Evolutionary conservation across 805 yeast genomes (phyloP).

Genomic region (Nakazawaea anatomiae): DNA sequence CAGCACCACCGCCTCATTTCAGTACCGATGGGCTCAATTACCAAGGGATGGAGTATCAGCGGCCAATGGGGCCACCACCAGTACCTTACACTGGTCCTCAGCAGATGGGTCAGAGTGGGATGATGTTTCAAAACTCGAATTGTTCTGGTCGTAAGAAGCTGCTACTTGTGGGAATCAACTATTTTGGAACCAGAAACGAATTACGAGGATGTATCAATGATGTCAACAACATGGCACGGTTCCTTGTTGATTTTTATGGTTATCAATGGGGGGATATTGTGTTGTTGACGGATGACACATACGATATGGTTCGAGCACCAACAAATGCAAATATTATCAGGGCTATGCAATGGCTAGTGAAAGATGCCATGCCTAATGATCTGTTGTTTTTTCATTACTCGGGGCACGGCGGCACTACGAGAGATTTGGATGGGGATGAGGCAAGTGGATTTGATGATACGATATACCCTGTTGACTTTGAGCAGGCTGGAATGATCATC

Average conservation of each 20-base stretch:
- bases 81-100: slow-evolving; percentile 4
- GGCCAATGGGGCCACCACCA: slow-evolving; percentile 1
- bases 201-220: slow-evolving; percentile 81
- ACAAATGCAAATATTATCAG: slow-evolving; percentile 62
- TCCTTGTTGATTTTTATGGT: slow-evolving; percentile 33
- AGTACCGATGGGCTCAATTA: slow-evolving; percentile 2
- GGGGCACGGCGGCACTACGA: slow-evolving; percentile 79
- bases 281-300: slow-evolving; percentile 51
- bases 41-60: slow-evolving; percentile 3
- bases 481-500: slow-evolving; percentile 57
- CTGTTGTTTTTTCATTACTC: slow-evolving; percentile 78
- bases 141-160: slow-evolving; percentile 75
- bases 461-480: slow-evolving; percentile 39
- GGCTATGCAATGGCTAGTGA: slow-evolving; percentile 80
- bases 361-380: slow-evolving; percentile 70
- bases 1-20: slow-evolving; percentile 6
- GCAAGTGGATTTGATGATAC: slow-evolving; percentile 30
- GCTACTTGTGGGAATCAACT: slow-evolving; percentile 71
- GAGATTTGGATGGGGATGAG: slow-evolving; percentile 42
- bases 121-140: slow-evolving; percentile 28
- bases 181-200: slow-evolving; percentile 55
- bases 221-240: slow-evolving; percentile 44
- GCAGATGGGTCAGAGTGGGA: slow-evolving; percentile 1
- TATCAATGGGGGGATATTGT: slow-evolving; percentile 52
- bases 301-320: slow-evolving; percentile 44